Evolutionary conservation across 805 yeast species (phyloP), one percentile per base, ranked within the genome.

Genomic region (Candida ovalis): DNA sequence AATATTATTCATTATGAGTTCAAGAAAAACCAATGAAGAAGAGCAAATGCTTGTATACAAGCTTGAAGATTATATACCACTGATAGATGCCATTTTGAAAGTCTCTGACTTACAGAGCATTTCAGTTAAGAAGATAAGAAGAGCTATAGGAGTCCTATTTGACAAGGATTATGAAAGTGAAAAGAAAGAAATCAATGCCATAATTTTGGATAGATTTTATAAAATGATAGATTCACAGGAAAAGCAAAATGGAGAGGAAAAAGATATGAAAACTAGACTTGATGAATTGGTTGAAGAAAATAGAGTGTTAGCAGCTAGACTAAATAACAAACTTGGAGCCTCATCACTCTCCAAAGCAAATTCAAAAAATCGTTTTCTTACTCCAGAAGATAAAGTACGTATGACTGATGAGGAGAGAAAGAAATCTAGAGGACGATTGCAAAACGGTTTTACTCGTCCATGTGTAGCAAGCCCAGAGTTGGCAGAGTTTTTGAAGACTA

Each of bases 81-180:
- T 84, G 52, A 82, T 85, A 33, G 90, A 84, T 61, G 86, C 95
- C 1, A 86, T 88, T 10, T 66, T 88, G 33, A 71, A 82, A 43
- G 90, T 80, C 6, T 80, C 91, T 1, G 85, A 87, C 57, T 72
- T 86, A 28, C 84, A 83, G 50, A 73, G 77, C 51, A 80, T 87
- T 15, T 80, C 91, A 0, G 89, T 86, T 6, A 85, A 84, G 63
- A 77, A 78, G 60, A 79, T 88, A 22, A 71, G 95, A 51, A 74
- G 75, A 50, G 92, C 91, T 0, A 59, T 88, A n/a, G 88, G 83
- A 60, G 86, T 79, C 51, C 69, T 88, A 28, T 86, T 82, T 57
- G 78, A 75, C 4, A 70, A 75, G 1, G 81, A 84, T 53, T 71
- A 86, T 39, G 47, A 46, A n/a, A 40, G 27, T 9, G 71, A 76